Conservation (phyloP, 192 early-diverging fungal genomes). For the Linnemannia zychae region DNA sequence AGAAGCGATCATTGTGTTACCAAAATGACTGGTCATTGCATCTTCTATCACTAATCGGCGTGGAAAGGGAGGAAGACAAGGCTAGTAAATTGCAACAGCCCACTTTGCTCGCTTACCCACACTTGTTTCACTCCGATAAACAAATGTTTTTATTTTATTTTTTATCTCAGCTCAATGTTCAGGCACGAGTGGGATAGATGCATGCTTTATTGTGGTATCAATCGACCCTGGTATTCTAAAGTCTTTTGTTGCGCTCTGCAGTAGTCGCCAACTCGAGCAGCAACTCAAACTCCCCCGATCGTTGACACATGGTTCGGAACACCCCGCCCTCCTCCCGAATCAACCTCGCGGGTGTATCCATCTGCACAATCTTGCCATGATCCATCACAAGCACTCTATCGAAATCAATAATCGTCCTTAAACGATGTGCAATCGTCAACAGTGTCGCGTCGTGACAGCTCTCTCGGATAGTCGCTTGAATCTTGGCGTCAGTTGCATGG, state of each 20-base stretch:
- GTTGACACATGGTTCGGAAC: neutral
- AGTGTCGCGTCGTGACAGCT: constrained; percentile 43
- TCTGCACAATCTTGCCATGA: constrained; percentile 12
- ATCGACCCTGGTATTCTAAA: no score
- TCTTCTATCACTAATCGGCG: no score
- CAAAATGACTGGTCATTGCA: no score
- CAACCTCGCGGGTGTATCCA: constrained; percentile 6
- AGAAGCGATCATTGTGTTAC: no score
- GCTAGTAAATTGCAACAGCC: no score
- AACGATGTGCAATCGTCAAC: constrained; percentile 58
- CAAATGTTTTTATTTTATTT: no score
- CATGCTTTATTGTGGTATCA: no score
- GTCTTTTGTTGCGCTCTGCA: neutral
- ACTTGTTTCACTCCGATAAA: no score
- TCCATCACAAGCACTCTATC: constrained; percentile 38
- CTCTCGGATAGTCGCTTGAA: constrained; percentile 55
- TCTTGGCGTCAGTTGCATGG: constrained; percentile 61
- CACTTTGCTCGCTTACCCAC: no score
- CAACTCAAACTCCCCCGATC: neutral
- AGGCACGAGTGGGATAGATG: no score
- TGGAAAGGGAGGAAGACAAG: no score
- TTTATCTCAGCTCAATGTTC: no score
- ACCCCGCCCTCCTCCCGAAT: neutral
- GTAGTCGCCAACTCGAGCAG: neutral
- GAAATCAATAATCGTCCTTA: constrained; percentile 60